Percentiles rank a stretch among this genome's conserved stretches.
phyloP scores from a whole-genome alignment of 805 yeast species.

The Candida coleopterorum region DNA sequence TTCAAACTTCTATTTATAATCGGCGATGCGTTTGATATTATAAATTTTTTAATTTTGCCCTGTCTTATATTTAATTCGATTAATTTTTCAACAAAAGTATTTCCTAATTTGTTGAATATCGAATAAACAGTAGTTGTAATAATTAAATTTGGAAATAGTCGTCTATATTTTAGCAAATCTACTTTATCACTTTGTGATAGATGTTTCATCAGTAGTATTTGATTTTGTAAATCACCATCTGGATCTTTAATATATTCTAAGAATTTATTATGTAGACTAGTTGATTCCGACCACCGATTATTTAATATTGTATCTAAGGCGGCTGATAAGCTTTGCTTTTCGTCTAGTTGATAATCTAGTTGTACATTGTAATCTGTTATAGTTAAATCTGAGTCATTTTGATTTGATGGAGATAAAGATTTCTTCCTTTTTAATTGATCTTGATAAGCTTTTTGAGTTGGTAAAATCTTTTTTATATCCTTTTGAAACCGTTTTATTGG shows the following conservation, averaged over 20 bases:
- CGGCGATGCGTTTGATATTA: constrained; percentile 42
- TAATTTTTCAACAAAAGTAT: constrained; percentile 46
- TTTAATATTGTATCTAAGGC: constrained; percentile 29
- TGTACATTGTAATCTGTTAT: constrained; percentile 34
- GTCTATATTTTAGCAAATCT: constrained; percentile 32
- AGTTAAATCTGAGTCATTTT: constrained; percentile 7
- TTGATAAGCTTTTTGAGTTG: constrained; percentile 22
- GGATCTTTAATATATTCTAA: constrained; percentile 10
- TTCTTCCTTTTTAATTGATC: constrained; percentile 4
- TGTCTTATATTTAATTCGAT: constrained; percentile 33
- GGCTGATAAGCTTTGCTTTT: constrained; percentile 22
- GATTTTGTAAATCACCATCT: not conserved
- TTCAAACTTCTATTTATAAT: constrained; percentile 35
- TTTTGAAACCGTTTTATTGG: constrained; percentile 22
- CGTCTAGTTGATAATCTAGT: constrained; percentile 33
- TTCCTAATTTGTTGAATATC: constrained; percentile 36
- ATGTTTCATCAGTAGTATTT: constrained; percentile 17
- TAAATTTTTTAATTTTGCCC: constrained; percentile 35
- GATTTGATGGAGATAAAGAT: not conserved
- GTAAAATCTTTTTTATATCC: constrained; percentile 20
- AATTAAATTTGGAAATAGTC: constrained; percentile 32
- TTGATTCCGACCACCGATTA: constrained; percentile 37
- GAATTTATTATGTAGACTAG: constrained; percentile 22
- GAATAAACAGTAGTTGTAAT: constrained; percentile 47
- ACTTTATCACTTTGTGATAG: constrained; percentile 30